A percentile compares a stretch with the other conserved stretches of the same genome.
These are phyloP conservation scores for Chlamydomonas incerta DNA, from an alignment of 139 green algal species.

Conservation along the genomic window DNA sequence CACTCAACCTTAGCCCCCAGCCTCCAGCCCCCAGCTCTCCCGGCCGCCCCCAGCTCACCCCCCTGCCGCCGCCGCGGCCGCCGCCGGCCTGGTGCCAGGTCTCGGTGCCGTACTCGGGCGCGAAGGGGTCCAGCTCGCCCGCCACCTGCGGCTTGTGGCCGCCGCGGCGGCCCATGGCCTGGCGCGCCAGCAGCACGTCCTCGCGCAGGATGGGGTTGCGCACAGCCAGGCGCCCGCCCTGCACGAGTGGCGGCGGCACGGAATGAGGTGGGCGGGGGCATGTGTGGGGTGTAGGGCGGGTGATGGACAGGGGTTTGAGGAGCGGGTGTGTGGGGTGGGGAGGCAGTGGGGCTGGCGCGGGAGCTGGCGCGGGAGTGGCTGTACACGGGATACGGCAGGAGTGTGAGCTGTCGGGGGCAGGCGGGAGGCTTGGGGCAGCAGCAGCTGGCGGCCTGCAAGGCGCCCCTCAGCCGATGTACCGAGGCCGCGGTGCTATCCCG, in stretches of 20 bases:
- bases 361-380: too few species aligned
- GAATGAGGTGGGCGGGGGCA: not conserved
- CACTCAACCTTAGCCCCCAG: too few species aligned
- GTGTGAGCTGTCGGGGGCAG: too few species aligned
- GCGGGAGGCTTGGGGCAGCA: too few species aligned
- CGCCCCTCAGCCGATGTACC: too few species aligned
- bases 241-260: not conserved
- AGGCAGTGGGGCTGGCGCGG: not conserved
- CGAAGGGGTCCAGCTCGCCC: constrained; percentile 79
- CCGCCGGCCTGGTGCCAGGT: constrained; percentile 72
- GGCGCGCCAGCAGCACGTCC: constrained; percentile 84
- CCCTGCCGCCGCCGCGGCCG: constrained; percentile 34
- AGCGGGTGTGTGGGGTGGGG: not conserved
- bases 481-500: too few species aligned
- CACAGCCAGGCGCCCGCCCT: constrained; percentile 70
- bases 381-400: too few species aligned
- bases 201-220: constrained; percentile 89
- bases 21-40: not conserved
- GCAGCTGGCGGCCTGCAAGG: too few species aligned
- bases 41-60: constrained; percentile 47
- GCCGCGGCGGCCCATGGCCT: constrained; percentile 53
- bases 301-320: not conserved
- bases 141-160: constrained; percentile 38
- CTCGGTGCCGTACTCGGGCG: constrained; percentile 76
- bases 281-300: not conserved